Percentiles rank a stretch among this genome's conserved stretches.
These are phyloP conservation scores for Cinnamomum micranthum DNA, from an alignment of 164 flowering plant genomes.

Conservation along the genomic window DNA sequence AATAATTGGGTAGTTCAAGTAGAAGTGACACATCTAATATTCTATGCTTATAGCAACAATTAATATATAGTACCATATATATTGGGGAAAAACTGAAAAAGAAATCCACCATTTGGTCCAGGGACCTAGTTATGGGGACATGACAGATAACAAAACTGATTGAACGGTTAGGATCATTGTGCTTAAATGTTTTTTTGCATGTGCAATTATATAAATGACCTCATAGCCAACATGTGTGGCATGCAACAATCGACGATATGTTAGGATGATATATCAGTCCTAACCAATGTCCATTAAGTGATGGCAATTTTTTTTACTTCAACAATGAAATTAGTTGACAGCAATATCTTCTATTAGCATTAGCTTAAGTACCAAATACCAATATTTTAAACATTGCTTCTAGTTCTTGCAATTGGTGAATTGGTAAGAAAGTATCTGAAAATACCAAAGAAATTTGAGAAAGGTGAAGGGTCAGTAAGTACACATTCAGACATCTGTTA, in stretches of 20 bases:
- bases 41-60: too few relatives aligned
- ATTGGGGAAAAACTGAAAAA: too few relatives aligned
- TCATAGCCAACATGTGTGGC: not conserved
- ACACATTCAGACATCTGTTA: conserved; percentile 1
- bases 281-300: not conserved
- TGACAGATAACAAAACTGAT: too few relatives aligned
- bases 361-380: conserved; percentile 3
- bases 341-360: not conserved
- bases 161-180: too few relatives aligned
- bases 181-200: too few relatives aligned
- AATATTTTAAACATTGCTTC: conserved; percentile 12
- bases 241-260: not conserved
- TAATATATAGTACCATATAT: too few relatives aligned
- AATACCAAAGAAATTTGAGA: not conserved
- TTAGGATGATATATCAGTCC: not conserved
- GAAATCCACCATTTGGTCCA: too few relatives aligned
- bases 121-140: too few relatives aligned
- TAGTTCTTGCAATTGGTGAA: conserved; percentile 3
- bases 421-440: conserved; percentile 2
- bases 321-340: not conserved
- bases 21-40: too few relatives aligned
- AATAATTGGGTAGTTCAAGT: too few relatives aligned
- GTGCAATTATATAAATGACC: not conserved
- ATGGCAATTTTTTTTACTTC: not conserved
- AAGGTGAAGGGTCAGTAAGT: not conserved